Base-by-base conservation (phyloP, 179 eudicot species). In the Silene noctiflora region DNA sequence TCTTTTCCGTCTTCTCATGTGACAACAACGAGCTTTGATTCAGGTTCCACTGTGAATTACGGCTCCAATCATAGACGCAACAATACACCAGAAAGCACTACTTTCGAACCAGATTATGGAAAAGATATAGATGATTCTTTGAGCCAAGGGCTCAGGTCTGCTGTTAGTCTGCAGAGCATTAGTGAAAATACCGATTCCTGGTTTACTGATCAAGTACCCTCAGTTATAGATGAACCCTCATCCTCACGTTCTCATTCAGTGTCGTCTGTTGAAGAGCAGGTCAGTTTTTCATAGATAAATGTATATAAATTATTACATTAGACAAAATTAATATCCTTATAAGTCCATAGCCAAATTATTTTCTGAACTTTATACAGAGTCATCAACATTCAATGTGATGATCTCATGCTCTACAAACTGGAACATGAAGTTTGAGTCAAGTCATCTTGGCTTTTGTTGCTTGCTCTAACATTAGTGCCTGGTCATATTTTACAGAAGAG, bases 11-110 rank as follows among this genome's bases (percentile, higher is more conserved):
- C 90, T 74, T 76, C 88, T 82, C 80, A 84, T 25, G 83, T 84
- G 46, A 83, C 88, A n/a, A 60, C 29, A 81, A 89, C 85, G 83
- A 81, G 89, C 29, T 75, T 82, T 79, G 84, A 84, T 65, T 84
- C 87, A 24, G 88, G 83, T 78, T 81, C 86, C 25, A 76, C 64
- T 44, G 74, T 82, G 74, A 89, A 91, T 60, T 81, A 86, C 62
- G 79, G 80, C 64, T 72, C 82, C 65, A 76, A 76, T 73, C 83
- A 87, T 61, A 72, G 77, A 55, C 80, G 81, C 78, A 69, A 72
- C 55, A 80, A 80, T 71, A 80, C 91, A 31, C 65, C 67, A 58
- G 89, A 84, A 27, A 72, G 67, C 72, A 51, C 66, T 25, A 71
- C 76, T 51, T 75, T 66, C 53, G 76, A 63, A 68, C 81, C 81